Percentiles rank a stretch among this genome's conserved stretches.
phyloP scores from a whole-genome alignment of 2,329 filamentous ascomycete species.

The Dactylellina cionopaga region DNA sequence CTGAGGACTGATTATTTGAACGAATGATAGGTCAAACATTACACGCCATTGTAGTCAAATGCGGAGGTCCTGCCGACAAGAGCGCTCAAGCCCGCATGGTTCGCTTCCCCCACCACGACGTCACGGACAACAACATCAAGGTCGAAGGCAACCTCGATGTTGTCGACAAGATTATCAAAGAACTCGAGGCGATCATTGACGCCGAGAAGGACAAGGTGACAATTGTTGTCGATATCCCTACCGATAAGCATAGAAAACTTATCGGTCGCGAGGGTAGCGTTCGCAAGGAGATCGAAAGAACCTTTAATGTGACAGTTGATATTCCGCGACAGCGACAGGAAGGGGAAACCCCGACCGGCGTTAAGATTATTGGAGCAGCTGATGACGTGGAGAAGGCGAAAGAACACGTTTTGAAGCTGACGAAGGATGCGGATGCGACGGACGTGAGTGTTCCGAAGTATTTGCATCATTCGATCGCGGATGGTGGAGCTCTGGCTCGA shows the following conservation, averaged over 20 bases:
- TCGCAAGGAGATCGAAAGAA: constrained; percentile 82
- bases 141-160: constrained; percentile 84
- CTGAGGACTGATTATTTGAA: not conserved
- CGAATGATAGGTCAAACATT: constrained; percentile 71
- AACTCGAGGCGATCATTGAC: constrained; percentile 82
- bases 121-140: constrained; percentile 82
- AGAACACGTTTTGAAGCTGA: constrained; percentile 78
- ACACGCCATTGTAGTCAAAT: constrained; percentile 83
- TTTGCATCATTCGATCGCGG: constrained; percentile 83
- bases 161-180: constrained; percentile 85
- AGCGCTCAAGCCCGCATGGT: constrained; percentile 87
- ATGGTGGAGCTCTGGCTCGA: constrained; percentile 94
- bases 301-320: constrained; percentile 87
- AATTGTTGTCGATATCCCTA: constrained; percentile 81
- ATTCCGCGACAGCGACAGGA: constrained; percentile 88
- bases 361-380: constrained; percentile 84
- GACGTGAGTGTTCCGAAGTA: constrained; percentile 83
- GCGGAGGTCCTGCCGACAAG: constrained; percentile 88
- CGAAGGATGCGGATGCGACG: constrained; percentile 88
- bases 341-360: constrained; percentile 70
- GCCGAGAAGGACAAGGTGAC: constrained; percentile 85
- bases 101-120: constrained; percentile 90
- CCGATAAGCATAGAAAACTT: constrained; percentile 87
- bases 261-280: constrained; percentile 92
- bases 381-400: constrained; percentile 85